Base-by-base conservation (phyloP, 371 early-diverging fungal genomes). In the Pancytospora epiphaga region DNA sequence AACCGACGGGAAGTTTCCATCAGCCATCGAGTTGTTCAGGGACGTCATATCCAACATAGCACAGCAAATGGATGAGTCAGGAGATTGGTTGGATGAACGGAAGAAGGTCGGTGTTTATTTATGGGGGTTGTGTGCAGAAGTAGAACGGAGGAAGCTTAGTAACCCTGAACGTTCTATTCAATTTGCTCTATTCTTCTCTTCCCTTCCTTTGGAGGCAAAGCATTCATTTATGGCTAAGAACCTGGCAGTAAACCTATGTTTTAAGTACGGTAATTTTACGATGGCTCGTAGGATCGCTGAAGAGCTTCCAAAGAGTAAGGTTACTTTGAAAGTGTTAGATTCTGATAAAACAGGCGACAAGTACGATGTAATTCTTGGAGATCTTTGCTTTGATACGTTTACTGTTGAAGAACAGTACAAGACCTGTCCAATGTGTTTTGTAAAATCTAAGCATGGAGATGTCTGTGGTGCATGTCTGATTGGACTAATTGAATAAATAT, bases 211-310 rank as follows among this genome's bases (percentile, higher is more conserved):
- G 1, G 43, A 72, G 3, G 43, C 3, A 25, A 57, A 57, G 18
- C 76, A 78, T 50, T 62, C 66, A 18, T n/a, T 34, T 15, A 37
- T 76, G 15, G 75, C 73, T 0, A 12, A 58, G 4, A 56, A 60
- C 27, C 37, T 43, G 22, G 61, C 65, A 19, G 40, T 78, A 27
- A 62, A 30, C 18, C 43, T 68, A 12, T 72, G 62, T 37, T 74
- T 66, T 47, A 78, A 78, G 57, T 66, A 78, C 56, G 73, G 72
- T 29, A 78, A 78, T 64, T 49, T 57, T 37, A 56, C 60, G 38
- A 51, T 25, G 33, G 78, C 81, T 22, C 51, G 72, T 58, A 66
- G 76, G 51, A 18, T 78, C 38, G 69, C 77, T 0, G 0, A 43
- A 34, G 0, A n/a, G 19, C 43, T 69, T 3, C 36, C 29, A 2